These are phyloP conservation scores for Ulota crispa DNA, from an alignment of 225 moss, liverwort and hornwort genomes.

Conservation along the genomic window DNA sequence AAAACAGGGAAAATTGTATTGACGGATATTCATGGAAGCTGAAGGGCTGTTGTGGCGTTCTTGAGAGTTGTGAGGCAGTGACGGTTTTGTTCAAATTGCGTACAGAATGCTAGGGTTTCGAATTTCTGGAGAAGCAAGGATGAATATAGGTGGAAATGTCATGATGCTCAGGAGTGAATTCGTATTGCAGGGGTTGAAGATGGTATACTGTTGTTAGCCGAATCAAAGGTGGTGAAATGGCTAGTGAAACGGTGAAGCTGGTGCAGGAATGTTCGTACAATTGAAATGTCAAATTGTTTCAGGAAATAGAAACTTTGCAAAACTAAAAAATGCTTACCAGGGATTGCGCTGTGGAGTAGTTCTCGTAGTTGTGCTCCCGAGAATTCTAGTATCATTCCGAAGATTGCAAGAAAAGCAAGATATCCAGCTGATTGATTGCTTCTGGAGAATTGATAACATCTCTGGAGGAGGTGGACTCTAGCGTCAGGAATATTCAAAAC, in stretches of 20 bases:
- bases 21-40: conserved; percentile 16
- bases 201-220: background rate
- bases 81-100: background rate
- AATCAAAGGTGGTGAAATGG: conserved; percentile 19
- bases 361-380: background rate
- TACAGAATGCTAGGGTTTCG: conserved; percentile 17
- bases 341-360: background rate
- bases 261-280: background rate
- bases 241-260: conserved; percentile 18
- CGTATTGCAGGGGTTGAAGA: conserved; percentile 10
- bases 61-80: conserved; percentile 2
- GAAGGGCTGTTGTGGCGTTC: conserved; percentile 19
- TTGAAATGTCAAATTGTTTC: background rate
- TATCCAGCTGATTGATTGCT: conserved; percentile 9
- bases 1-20: background rate
- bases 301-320: background rate
- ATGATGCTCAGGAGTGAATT: conserved; percentile 19
- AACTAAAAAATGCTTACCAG: background rate
- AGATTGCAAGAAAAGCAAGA: conserved; percentile 8
- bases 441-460: background rate
- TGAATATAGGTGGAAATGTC: conserved; percentile 7
- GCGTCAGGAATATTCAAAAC: conserved; percentile 22
- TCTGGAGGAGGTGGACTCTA: background rate
- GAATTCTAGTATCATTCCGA: background rate
- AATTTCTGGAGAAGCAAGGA: conserved; percentile 10